A percentile compares a stretch with the other conserved stretches of the same genome.
These are phyloP conservation scores for Blastobotrys ciferrii DNA, from an alignment of 1,139 yeast genomes.

Conservation along the genomic window DNA sequence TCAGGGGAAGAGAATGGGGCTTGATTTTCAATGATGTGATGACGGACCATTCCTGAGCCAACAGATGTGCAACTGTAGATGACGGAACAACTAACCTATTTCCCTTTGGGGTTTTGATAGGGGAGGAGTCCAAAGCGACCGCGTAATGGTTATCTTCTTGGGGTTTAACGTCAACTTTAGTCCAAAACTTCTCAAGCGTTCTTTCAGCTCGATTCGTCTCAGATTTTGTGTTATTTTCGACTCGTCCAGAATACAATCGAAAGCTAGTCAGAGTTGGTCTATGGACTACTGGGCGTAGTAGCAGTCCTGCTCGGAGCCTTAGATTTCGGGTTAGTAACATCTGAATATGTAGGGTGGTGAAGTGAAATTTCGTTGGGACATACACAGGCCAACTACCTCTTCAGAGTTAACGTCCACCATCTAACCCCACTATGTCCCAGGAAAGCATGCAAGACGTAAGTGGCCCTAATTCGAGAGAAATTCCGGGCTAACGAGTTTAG, in stretches of 20 bases:
- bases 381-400: not conserved
- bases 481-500: conserved; percentile 7
- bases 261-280: not conserved
- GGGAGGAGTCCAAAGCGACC: conserved; percentile 68
- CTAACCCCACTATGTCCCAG: too few species aligned
- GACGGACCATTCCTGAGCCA: conserved; percentile 86
- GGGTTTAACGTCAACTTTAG: conserved; percentile 56
- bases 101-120: conserved; percentile 85
- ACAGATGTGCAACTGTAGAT: conserved; percentile 59
- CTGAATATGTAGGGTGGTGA: not conserved
- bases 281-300: not conserved
- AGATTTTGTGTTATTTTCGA: conserved; percentile 33
- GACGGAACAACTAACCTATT: conserved; percentile 63
- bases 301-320: not conserved
- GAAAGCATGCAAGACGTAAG: not conserved
- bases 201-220: conserved; percentile 72
- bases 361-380: not conserved
- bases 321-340: not conserved
- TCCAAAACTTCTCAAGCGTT: conserved; percentile 82
- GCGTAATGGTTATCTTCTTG: conserved; percentile 36
- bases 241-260: not conserved
- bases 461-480: not conserved
- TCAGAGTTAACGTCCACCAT: not conserved
- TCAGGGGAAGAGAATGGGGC: conserved; percentile 78
- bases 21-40: conserved; percentile 70